Percentiles rank a stretch among this genome's conserved stretches.
Evolutionary conservation across 306 rosid genomes (phyloP).

Genomic region (Lablab purpureus): DNA sequence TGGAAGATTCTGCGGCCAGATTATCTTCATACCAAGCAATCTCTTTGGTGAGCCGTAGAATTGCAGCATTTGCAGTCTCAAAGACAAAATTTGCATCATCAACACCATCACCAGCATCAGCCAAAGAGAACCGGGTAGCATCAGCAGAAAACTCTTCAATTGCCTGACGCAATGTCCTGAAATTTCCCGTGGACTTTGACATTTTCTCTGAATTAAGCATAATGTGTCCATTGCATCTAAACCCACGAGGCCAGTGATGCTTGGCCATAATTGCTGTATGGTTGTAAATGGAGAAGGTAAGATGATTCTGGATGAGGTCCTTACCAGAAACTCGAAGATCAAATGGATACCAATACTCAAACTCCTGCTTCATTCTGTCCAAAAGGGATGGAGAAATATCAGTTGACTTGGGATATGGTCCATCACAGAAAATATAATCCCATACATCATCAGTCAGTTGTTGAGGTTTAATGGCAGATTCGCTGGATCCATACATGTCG

Average conservation of each 20-base stretch:
- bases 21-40: conserved; percentile 85
- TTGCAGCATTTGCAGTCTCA: conserved; percentile 93
- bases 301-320: conserved; percentile 93
- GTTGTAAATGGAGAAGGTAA: conserved; percentile 84
- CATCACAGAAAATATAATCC: conserved; percentile 84
- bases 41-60: conserved; percentile 83
- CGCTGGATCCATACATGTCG: conserved; percentile 70
- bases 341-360: conserved; percentile 98
- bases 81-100: conserved; percentile 95
- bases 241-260: conserved; percentile 89
- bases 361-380: conserved; percentile 80
- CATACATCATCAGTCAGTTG: conserved; percentile 88
- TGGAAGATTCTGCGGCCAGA: conserved; percentile 69
- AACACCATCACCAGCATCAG: conserved; percentile 96
- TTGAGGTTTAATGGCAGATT: conserved; percentile 67
- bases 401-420: conserved; percentile 70
- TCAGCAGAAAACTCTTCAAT: conserved; percentile 95
- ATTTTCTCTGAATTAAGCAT: conserved; percentile 92
- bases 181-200: conserved; percentile 97
- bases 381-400: conserved; percentile 65
- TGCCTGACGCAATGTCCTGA: conserved; percentile 82
- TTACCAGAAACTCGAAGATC: conserved; percentile 97
- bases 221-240: conserved; percentile 91
- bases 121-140: conserved; percentile 90
- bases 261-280: conserved; percentile 80